phyloP scores from a whole-genome alignment of 371 early-diverging fungal species.

The Funneliformis caledonium region DNA sequence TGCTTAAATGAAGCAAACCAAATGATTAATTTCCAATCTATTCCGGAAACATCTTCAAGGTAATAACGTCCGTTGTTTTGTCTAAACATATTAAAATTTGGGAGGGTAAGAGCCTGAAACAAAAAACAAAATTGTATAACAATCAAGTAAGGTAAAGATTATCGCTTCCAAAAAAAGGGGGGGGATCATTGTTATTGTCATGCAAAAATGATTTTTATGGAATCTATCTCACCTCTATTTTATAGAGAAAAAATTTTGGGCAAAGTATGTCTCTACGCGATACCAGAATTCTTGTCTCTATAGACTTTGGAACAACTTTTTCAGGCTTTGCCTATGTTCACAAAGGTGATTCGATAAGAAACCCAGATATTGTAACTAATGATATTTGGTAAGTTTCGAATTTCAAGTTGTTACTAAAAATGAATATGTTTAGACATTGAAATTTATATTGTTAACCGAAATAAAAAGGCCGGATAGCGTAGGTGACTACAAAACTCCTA shows the following conservation, averaged over 20 bases:
- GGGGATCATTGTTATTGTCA: too few species aligned
- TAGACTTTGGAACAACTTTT: constrained; percentile 20
- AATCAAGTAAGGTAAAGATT: too few species aligned
- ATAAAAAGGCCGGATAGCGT: constrained; percentile 13
- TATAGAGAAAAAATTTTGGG: too few species aligned
- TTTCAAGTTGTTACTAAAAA: neutral
- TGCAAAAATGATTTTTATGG: too few species aligned
- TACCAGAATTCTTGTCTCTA: neutral
- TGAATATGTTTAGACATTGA: neutral
- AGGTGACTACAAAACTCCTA: constrained; percentile 30
- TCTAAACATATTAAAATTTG: too few species aligned
- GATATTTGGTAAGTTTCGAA: constrained; percentile 14
- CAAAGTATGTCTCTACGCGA: neutral
- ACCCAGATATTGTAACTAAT: constrained; percentile 28
- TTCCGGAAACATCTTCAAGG: neutral
- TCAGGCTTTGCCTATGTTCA: constrained; percentile 15
- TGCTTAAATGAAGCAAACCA: neutral
- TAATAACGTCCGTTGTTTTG: too few species aligned
- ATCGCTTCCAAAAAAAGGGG: too few species aligned
- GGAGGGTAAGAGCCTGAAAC: too few species aligned
- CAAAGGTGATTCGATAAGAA: neutral
- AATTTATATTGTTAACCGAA: neutral
- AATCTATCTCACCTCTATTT: too few species aligned
- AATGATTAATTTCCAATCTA: neutral
- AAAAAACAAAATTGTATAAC: too few species aligned